Percentiles rank a stretch among this genome's conserved stretches.
phyloP scores from a whole-genome alignment of 495 filamentous ascomycete genomes.

The Haplographium delicatum region DNA sequence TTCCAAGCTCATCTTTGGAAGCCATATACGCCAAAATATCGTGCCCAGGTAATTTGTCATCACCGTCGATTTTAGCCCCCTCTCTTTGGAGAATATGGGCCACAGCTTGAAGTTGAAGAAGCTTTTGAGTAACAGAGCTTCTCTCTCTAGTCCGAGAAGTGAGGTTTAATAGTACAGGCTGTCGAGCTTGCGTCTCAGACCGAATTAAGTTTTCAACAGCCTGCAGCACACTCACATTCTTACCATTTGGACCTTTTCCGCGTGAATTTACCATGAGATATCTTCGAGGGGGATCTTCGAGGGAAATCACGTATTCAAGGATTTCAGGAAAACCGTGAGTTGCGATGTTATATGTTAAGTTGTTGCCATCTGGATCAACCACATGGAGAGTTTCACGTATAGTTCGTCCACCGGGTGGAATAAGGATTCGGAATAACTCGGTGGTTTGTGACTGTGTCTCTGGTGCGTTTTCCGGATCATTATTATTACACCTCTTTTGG shows the following conservation, averaged over 20 bases:
- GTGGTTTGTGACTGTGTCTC: slow-evolving; percentile 13
- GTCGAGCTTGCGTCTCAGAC: too few species aligned
- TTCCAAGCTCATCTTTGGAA: too few species aligned
- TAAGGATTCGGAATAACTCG: slow-evolving; percentile 7
- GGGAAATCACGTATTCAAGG: slow-evolving; percentile 8
- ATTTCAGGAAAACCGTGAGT: slow-evolving; percentile 8
- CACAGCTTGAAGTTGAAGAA: too few species aligned
- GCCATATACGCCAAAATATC: too few species aligned
- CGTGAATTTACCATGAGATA: slow-evolving; percentile 10
- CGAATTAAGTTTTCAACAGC: too few species aligned
- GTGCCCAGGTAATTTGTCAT: too few species aligned
- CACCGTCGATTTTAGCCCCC: too few species aligned
- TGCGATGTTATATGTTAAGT: slow-evolving; percentile 10
- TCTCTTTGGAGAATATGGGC: too few species aligned
- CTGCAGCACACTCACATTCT: slow-evolving; percentile 4
- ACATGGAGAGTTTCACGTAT: slow-evolving; percentile 4
- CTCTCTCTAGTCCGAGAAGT: too few species aligned
- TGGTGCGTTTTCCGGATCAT: neutral
- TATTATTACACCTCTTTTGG: slow-evolving; percentile 1
- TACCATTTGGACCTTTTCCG: neutral
- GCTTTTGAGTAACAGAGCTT: too few species aligned
- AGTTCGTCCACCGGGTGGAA: slow-evolving; percentile 7
- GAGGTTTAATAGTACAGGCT: too few species aligned
- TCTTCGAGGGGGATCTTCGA: slow-evolving; percentile 2
- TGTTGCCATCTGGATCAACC: slow-evolving; percentile 12